phyloP scores from a whole-genome alignment of 345 rosid species.

The Hypericum androsaemum region DNA sequence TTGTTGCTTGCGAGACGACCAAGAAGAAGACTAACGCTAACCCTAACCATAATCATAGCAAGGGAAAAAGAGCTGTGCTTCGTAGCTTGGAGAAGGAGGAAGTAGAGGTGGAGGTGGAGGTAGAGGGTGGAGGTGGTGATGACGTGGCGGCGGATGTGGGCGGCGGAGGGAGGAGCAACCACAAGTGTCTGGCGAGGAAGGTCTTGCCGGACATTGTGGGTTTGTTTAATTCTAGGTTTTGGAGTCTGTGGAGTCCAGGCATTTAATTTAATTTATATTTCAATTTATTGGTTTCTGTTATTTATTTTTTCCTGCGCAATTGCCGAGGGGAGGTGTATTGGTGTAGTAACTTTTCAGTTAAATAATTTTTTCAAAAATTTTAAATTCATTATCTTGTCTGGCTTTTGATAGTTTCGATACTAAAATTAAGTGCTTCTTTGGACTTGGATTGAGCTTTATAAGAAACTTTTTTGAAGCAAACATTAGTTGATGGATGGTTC shows the following conservation, averaged over 20 bases:
- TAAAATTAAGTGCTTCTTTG: too few species aligned
- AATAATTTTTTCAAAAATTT: too few species aligned
- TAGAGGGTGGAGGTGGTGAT: slow-evolving; percentile 11
- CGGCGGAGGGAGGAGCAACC: slow-evolving; percentile 6
- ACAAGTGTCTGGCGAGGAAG: slow-evolving; percentile 26
- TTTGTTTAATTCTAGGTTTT: slow-evolving; percentile 21
- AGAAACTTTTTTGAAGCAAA: too few species aligned
- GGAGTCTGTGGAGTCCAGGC: slow-evolving; percentile 25
- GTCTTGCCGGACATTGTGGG: slow-evolving; percentile 23
- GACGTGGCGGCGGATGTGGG: slow-evolving; percentile 2
- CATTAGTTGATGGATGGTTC: too few species aligned
- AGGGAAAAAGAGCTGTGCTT: background rate
- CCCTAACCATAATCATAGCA: slow-evolving; percentile 8
- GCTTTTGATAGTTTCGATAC: too few species aligned
- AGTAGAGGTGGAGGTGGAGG: slow-evolving; percentile 4
- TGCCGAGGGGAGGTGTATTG: too few species aligned
- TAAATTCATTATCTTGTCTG: too few species aligned
- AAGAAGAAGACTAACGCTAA: slow-evolving; percentile 7
- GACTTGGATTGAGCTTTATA: too few species aligned
- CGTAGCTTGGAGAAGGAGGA: background rate
- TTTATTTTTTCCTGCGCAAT: too few species aligned
- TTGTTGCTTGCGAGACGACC: slow-evolving; percentile 1
- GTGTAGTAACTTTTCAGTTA: too few species aligned
- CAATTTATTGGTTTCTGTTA: too few species aligned
- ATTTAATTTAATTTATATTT: slow-evolving; percentile 4